These are phyloP conservation scores for California macrophylla DNA, from an alignment of 441 rosid genomes.

Conservation along the genomic window DNA sequence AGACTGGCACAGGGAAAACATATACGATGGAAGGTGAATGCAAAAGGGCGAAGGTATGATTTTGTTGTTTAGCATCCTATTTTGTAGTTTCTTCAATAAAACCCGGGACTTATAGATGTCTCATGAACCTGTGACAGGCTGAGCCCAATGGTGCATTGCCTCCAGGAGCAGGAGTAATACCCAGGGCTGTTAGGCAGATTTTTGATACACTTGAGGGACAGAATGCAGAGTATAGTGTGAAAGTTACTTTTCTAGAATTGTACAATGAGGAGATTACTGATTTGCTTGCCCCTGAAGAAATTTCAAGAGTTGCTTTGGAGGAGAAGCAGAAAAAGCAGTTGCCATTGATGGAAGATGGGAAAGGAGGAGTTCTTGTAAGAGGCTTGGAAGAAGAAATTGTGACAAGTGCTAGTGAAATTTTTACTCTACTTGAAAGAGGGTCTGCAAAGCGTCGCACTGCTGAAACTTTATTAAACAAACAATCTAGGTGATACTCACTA, in stretches of 20 bases:
- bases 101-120: too few species aligned
- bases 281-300: slow-evolving; percentile 86
- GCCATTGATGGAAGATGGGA: slow-evolving; percentile 99
- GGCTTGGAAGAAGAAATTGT: slow-evolving; percentile 97
- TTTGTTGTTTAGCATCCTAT: slow-evolving; percentile 15
- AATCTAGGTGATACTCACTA: slow-evolving; percentile 20
- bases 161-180: slow-evolving; percentile 92
- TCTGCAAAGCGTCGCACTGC: slow-evolving; percentile 96
- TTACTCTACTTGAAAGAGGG: slow-evolving; percentile 91
- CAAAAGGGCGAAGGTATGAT: slow-evolving; percentile 46
- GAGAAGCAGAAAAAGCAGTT: slow-evolving; percentile 89
- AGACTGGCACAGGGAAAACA: slow-evolving; percentile 99
- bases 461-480: slow-evolving; percentile 95
- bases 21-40: slow-evolving; percentile 99
- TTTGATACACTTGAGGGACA: slow-evolving; percentile 87
- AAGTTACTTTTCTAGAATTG: slow-evolving; percentile 90
- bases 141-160: slow-evolving; percentile 81
- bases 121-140: slow-evolving; percentile 21
- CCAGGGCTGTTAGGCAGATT: slow-evolving; percentile 86
- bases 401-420: slow-evolving; percentile 85
- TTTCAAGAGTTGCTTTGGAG: slow-evolving; percentile 50
- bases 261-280: slow-evolving; percentile 94
- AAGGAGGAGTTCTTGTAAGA: slow-evolving; percentile 92
- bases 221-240: slow-evolving; percentile 86
- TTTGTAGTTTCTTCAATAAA: too few species aligned